phyloP scores from a whole-genome alignment of 2,329 filamentous ascomycete species.

The Pseudopithomyces maydicus region DNA sequence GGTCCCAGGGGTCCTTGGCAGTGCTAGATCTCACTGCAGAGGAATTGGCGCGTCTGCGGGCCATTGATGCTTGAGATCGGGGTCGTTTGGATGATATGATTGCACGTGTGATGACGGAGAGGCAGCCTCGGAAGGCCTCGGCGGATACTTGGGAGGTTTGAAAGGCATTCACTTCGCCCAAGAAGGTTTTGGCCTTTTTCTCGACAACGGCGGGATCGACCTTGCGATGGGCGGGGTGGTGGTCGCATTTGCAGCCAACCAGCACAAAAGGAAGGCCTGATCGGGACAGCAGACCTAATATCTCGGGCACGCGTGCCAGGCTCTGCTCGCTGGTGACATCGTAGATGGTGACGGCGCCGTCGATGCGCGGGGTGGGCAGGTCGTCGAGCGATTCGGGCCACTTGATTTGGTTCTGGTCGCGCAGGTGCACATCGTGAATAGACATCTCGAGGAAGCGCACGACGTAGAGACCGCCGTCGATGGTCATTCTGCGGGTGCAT shows the following conservation, averaged over 20 bases:
- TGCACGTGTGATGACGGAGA: conserved; percentile 75
- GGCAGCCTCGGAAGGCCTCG: conserved; percentile 74
- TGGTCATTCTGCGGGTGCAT: conserved; percentile 59
- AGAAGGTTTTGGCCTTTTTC: conserved; percentile 63
- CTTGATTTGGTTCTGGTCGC: conserved; percentile 58
- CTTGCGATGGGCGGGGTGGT: conserved; percentile 70
- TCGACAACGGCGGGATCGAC: conserved; percentile 73
- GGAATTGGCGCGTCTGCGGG: conserved; percentile 51
- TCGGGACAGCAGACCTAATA: conserved; percentile 74
- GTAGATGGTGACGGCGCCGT: conserved; percentile 85
- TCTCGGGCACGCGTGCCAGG: conserved; percentile 73
- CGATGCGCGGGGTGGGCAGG: conserved; percentile 73
- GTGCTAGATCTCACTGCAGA: conserved; percentile 49
- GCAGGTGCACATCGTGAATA: conserved; percentile 58
- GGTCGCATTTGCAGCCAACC: conserved; percentile 89
- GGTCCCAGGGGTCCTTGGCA: conserved; percentile 43
- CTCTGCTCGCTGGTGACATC: conserved; percentile 81
- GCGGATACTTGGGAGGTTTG: conserved; percentile 73
- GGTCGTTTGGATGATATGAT: conserved; percentile 69
- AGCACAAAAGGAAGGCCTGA: conserved; percentile 77
- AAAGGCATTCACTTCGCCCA: conserved; percentile 70
- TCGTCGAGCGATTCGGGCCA: conserved; percentile 65
- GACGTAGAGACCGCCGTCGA: conserved; percentile 60
- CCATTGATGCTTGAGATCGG: conserved; percentile 42
- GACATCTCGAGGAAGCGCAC: conserved; percentile 63